Evolutionary conservation across 148 eudicot species (phyloP).

Genomic region (Silene latifolia): DNA sequence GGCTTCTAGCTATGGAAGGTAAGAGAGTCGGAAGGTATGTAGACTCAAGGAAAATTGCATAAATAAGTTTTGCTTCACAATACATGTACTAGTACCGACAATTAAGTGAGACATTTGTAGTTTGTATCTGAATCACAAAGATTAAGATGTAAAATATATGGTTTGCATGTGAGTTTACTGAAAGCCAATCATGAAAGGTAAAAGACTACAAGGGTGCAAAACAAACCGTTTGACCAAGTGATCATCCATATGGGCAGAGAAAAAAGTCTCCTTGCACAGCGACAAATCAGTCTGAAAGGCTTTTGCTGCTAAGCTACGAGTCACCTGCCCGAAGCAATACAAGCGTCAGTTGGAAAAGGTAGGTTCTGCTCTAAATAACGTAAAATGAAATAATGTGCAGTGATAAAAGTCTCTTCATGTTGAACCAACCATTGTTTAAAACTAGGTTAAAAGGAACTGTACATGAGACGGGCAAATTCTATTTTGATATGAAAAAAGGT

Average conservation of each 20-base stretch:
- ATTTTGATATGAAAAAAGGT: background rate
- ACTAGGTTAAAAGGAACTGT: background rate
- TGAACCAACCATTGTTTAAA: background rate
- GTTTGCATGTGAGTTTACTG: background rate
- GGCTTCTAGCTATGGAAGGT: background rate
- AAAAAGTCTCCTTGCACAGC: conserved; percentile 88
- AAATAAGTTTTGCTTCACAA: background rate
- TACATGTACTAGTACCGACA: background rate
- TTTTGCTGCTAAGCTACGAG: conserved; percentile 93
- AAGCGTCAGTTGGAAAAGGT: background rate
- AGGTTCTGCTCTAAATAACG: background rate
- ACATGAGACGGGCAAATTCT: background rate
- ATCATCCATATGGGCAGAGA: conserved; percentile 75
- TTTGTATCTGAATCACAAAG: background rate
- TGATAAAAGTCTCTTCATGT: background rate
- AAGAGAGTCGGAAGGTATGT: background rate
- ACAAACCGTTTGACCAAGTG: conserved; percentile 54
- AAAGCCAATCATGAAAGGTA: background rate
- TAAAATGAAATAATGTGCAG: background rate
- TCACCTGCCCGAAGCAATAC: conserved; percentile 49
- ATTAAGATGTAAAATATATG: background rate
- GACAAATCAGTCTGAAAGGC: conserved; percentile 84
- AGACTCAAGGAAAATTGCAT: background rate
- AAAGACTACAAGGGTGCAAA: background rate
- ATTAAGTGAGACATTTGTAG: background rate